Percentiles rank a stretch among this genome's conserved stretches.
Conservation (phyloP, 2,329 filamentous ascomycete genomes). For the Septoria petroselini region DNA sequence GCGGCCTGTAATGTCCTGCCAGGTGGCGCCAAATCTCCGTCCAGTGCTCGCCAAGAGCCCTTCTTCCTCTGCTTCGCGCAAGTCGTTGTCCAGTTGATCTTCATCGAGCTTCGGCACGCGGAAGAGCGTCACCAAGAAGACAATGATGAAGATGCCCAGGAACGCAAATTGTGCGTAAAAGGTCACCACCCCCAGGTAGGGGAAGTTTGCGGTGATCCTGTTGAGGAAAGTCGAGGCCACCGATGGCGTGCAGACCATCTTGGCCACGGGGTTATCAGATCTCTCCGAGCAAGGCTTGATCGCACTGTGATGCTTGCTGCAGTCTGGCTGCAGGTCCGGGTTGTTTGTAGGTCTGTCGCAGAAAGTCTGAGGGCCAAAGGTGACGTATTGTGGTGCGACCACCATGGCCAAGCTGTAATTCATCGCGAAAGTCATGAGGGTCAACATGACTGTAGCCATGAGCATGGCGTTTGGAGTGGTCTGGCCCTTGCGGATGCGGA, state of each 20-base stretch:
- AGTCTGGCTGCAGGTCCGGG: conserved; percentile 69
- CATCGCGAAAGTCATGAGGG: conserved; percentile 81
- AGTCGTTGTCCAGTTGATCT: conserved; percentile 77
- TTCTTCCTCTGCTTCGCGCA: conserved; percentile 90
- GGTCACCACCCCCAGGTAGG: conserved; percentile 85
- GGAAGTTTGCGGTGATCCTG: conserved; percentile 87
- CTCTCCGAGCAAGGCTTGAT: conserved; percentile 80
- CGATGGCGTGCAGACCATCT: conserved; percentile 82
- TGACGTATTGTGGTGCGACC: conserved; percentile 92
- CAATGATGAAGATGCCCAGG: conserved; percentile 72
- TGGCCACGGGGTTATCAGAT: conserved; percentile 66
- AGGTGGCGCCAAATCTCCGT: conserved; percentile 76
- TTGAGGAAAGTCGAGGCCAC: conserved; percentile 92
- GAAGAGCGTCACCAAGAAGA: conserved; percentile 76
- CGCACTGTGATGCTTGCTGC: conserved; percentile 65
- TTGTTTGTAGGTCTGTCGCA: conserved; percentile 68
- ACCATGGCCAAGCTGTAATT: conserved; percentile 93
- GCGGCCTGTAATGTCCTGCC: conserved; percentile 77
- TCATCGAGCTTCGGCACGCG: conserved; percentile 74
- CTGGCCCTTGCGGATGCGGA: conserved; percentile 82
- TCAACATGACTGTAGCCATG: conserved; percentile 85
- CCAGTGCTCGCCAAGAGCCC: conserved; percentile 81
- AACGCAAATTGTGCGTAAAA: conserved; percentile 98
- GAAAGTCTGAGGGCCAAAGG: conserved; percentile 90
- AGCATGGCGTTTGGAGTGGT: conserved; percentile 90